Percentiles rank a stretch among this genome's conserved stretches.
phyloP scores from a whole-genome alignment of 768 basidiomycete genomes.

The Hericium erinaceus region DNA sequence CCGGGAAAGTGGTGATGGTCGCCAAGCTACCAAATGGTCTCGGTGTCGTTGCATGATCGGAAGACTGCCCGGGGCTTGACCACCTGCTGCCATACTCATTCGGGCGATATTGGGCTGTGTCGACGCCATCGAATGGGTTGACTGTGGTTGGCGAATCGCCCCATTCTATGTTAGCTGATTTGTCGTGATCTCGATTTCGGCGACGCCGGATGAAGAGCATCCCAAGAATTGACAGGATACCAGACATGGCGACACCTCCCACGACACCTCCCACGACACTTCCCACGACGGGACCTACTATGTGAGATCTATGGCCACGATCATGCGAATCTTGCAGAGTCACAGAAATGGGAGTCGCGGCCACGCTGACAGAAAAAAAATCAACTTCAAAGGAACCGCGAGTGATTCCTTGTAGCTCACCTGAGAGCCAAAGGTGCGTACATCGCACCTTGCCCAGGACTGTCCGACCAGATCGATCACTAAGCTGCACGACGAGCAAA shows the following conservation, averaged over 20 bases:
- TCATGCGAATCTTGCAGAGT: no score
- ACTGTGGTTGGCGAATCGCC: background rate
- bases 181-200: background rate
- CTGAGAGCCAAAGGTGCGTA: slow-evolving; percentile 14
- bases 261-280: slow-evolving; percentile 7
- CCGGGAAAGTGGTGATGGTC: background rate
- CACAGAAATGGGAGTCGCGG: no score
- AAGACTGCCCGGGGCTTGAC: background rate
- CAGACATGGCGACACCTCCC: slow-evolving; percentile 4
- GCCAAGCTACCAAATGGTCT: background rate
- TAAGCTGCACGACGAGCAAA: no score
- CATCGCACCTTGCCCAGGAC: slow-evolving; percentile 17
- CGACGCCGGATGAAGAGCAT: slow-evolving; percentile 1
- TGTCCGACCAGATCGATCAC: background rate
- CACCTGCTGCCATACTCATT: background rate
- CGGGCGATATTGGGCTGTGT: background rate
- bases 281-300: slow-evolving; percentile 9
- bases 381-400: no score
- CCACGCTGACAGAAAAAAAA: no score
- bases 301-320: no score
- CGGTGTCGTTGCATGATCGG: background rate
- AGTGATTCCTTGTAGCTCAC: slow-evolving; percentile 3
- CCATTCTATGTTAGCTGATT: background rate
- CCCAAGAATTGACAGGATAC: background rate
- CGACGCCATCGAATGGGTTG: background rate